Percentiles rank a stretch among this genome's conserved stretches.
Evolutionary conservation across 78 protist species (phyloP).

Genomic region (Speleostelium caveatum): DNA sequence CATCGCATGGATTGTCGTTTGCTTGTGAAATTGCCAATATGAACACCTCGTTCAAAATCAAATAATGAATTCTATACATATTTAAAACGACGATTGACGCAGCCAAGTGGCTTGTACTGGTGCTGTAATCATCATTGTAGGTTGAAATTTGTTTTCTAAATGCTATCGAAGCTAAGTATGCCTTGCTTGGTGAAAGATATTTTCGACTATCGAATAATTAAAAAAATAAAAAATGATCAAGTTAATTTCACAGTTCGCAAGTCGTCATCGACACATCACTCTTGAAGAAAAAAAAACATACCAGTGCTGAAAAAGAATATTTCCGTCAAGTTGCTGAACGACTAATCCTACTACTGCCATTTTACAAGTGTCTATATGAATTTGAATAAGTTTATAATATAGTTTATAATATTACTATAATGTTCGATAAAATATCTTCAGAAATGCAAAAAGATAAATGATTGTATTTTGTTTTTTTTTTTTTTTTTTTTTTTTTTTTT

Average conservation of each 20-base stretch:
- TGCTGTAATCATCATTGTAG: slow-evolving; percentile 36
- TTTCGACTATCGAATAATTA: slow-evolving; percentile 40
- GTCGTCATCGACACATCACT: neutral
- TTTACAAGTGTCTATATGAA: neutral
- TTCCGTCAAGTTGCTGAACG: slow-evolving; percentile 68
- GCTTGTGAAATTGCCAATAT: slow-evolving; percentile 74
- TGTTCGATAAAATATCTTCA: no score
- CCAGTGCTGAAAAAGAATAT: slow-evolving; percentile 49
- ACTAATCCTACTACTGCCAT: slow-evolving; percentile 67
- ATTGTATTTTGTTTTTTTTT: no score
- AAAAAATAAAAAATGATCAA: neutral
- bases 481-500: no score
- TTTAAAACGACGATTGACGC: slow-evolving; percentile 63
- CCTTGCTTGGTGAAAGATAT: slow-evolving; percentile 56
- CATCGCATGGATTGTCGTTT: slow-evolving; percentile 74
- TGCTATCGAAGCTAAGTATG: slow-evolving; percentile 49
- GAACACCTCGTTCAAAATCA: slow-evolving; percentile 45
- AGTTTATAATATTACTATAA: no score
- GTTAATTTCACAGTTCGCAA: no score
- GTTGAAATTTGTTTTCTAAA: slow-evolving; percentile 56
- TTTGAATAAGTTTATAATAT: no score
- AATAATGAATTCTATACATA: slow-evolving; percentile 75
- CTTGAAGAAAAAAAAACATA: neutral
- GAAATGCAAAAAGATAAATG: no score
- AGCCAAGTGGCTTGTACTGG: slow-evolving; percentile 37